Conservation (phyloP, 176 grass and related monocot species). For the Carex cristatella region DNA sequence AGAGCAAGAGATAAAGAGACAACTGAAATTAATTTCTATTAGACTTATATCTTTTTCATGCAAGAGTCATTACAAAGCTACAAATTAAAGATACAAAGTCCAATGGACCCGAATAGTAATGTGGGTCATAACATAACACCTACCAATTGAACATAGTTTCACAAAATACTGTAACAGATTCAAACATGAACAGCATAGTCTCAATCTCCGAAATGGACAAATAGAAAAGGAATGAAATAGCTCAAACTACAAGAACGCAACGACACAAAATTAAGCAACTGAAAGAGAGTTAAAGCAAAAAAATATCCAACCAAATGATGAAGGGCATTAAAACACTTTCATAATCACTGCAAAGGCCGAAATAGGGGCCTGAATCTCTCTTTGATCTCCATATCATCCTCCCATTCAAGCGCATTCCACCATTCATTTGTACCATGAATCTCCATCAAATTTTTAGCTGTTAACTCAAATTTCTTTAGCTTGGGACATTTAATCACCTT, state of each 20-base stretch:
- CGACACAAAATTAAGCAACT: neutral
- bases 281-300: neutral
- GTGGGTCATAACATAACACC: too few relatives aligned
- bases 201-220: neutral
- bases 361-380: constrained; percentile 1
- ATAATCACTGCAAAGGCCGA: constrained; percentile 23
- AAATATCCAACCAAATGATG: neutral
- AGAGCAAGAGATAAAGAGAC: too few relatives aligned
- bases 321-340: neutral
- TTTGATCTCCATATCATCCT: too few relatives aligned
- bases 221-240: neutral
- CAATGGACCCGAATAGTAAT: too few relatives aligned
- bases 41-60: too few relatives aligned
- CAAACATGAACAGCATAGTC: neutral
- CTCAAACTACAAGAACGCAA: neutral
- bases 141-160: neutral
- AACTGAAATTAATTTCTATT: too few relatives aligned
- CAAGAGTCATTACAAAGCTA: too few relatives aligned
- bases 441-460: constrained; percentile 31
- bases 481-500: constrained; percentile 55
- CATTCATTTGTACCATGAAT: constrained; percentile 51
- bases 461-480: constrained; percentile 49
- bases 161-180: neutral
- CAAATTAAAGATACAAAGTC: too few relatives aligned
- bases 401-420: constrained; percentile 35